Conservation (phyloP, 768 basidiomycete genomes). For the Dioszegia hungarica region DNA sequence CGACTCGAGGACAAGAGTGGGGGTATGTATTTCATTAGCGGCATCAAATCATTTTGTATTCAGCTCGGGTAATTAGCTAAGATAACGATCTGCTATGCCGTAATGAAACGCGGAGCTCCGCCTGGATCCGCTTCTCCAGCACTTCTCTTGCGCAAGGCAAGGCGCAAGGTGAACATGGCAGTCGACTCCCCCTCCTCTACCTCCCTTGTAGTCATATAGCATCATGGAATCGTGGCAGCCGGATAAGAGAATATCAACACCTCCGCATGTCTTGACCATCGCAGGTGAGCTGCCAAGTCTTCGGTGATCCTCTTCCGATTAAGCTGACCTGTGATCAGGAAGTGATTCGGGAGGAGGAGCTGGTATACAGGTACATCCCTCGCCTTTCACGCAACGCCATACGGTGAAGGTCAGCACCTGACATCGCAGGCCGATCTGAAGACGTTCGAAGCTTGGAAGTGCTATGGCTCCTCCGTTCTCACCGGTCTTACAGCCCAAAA, state of each 20-base stretch:
- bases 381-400: no score
- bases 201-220: no score
- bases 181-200: no score
- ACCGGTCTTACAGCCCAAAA: slow-evolving; percentile 89
- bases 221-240: no score
- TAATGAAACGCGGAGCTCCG: no score
- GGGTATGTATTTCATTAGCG: no score
- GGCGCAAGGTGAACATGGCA: no score
- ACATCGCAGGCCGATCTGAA: slow-evolving; percentile 72
- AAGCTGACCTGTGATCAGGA: slow-evolving; percentile 48
- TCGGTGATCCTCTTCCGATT: background rate
- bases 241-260: background rate
- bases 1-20: background rate
- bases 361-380: slow-evolving; percentile 85
- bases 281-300: slow-evolving; percentile 28
- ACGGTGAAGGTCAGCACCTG: background rate
- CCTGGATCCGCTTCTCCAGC: no score
- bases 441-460: slow-evolving; percentile 70
- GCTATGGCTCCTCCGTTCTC: slow-evolving; percentile 74
- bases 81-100: no score
- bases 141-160: no score
- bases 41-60: background rate
- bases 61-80: no score
- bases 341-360: slow-evolving; percentile 81
- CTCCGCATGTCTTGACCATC: slow-evolving; percentile 44